Evolutionary conservation across 2,329 filamentous ascomycete genomes (phyloP).

Genomic region (Fusarium temperatum): DNA sequence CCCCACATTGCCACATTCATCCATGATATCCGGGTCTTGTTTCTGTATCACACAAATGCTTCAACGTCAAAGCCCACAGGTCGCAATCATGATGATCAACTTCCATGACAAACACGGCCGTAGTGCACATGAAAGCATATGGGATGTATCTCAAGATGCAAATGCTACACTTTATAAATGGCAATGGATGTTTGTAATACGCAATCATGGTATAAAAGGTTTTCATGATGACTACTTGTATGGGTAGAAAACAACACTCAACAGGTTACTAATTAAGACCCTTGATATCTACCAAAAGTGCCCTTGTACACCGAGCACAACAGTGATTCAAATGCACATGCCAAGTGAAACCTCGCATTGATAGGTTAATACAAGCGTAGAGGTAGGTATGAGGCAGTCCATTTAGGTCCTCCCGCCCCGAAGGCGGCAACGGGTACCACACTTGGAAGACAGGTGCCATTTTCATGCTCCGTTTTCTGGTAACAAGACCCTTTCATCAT

Average conservation of each 20-base stretch:
- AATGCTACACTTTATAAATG: background rate
- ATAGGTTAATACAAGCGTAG: slow-evolving; percentile 12
- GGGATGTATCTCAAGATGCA: background rate
- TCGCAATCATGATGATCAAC: slow-evolving; percentile 21
- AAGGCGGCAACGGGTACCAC: slow-evolving; percentile 29
- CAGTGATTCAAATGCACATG: slow-evolving; percentile 3
- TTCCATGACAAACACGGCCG: background rate
- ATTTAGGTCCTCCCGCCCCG: background rate
- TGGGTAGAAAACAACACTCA: background rate
- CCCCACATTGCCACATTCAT: slow-evolving; percentile 20
- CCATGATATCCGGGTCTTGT: slow-evolving; percentile 14
- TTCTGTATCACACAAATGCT: slow-evolving; percentile 9
- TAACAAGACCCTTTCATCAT: slow-evolving; percentile 11
- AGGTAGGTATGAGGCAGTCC: background rate
- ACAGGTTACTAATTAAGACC: background rate
- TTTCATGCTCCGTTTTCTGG: slow-evolving; percentile 9
- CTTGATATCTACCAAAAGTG: background rate
- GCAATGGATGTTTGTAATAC: background rate
- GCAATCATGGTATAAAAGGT: background rate
- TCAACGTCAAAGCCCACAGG: slow-evolving; percentile 12
- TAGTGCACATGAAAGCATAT: background rate
- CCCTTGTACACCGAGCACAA: background rate
- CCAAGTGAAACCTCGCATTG: slow-evolving; percentile 8
- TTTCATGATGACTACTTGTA: slow-evolving; percentile 15
- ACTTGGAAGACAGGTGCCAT: slow-evolving; percentile 22